phyloP scores from a whole-genome alignment of 306 rosid genomes.

The Herpetospermum pedunculosum region DNA sequence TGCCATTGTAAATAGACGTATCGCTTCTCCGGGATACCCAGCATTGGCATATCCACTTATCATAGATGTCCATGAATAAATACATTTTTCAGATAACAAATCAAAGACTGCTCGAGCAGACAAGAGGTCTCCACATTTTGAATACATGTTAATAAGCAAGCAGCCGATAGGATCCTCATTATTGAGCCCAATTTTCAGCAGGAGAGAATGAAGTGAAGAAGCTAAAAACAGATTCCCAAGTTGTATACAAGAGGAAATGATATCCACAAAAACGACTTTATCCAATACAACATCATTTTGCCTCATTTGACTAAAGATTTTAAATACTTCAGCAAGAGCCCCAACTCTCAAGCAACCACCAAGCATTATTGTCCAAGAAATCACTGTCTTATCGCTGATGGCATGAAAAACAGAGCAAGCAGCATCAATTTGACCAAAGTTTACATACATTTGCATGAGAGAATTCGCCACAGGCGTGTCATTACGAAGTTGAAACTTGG shows the following conservation, averaged over 20 bases:
- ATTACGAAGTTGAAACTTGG: not conserved
- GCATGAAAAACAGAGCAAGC: conserved; percentile 6
- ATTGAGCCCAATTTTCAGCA: not conserved
- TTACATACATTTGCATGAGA: conserved; percentile 2
- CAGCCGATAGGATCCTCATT: not conserved
- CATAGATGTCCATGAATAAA: conserved; percentile 12
- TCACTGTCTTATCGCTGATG: conserved; percentile 4
- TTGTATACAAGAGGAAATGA: conserved; percentile 1
- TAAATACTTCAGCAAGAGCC: conserved; percentile 6
- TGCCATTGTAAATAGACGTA: conserved; percentile 1
- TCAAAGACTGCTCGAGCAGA: conserved; percentile 9
- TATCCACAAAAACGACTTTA: not conserved
- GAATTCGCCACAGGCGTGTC: conserved; percentile 9
- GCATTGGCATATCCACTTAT: conserved; percentile 13
- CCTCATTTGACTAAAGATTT: conserved; percentile 7
- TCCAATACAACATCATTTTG: not conserved
- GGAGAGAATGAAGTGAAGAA: conserved; percentile 1
- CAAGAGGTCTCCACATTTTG: conserved; percentile 9
- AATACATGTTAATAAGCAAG: conserved; percentile 11
- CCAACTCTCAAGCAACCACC: conserved; percentile 9
- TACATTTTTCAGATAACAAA: conserved; percentile 1
- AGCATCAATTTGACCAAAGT: conserved; percentile 1
- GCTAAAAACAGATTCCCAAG: not conserved
- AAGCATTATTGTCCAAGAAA: conserved; percentile 11
- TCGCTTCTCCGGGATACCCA: conserved; percentile 5